Conservation (phyloP, 805 yeast genomes). For the Suhomyces pyralidae region DNA sequence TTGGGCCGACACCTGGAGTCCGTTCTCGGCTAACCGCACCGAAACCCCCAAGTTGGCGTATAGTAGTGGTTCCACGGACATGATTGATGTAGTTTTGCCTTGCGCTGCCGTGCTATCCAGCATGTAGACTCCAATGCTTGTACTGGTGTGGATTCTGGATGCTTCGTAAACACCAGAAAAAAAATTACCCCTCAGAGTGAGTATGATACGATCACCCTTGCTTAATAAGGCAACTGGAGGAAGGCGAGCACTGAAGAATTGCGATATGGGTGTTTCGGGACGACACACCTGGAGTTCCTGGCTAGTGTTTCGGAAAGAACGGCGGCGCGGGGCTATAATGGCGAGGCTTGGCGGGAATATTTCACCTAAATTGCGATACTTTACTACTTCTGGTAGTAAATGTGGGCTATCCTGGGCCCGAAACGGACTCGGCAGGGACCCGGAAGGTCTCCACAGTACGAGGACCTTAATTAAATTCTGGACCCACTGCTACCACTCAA, state of each 20-base stretch:
- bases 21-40: neutral
- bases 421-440: too few relatives aligned
- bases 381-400: too few relatives aligned
- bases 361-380: too few relatives aligned
- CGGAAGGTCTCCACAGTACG: too few relatives aligned
- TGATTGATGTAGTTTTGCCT: neutral
- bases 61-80: constrained; percentile 1
- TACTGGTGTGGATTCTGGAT: neutral
- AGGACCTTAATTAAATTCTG: too few relatives aligned
- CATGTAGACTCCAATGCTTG: neutral
- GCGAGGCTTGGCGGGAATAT: neutral
- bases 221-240: neutral
- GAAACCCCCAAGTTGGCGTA: neutral
- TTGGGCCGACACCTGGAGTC: neutral
- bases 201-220: neutral
- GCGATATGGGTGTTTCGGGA: neutral
- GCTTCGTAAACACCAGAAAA: neutral
- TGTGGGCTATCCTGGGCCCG: too few relatives aligned
- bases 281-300: neutral
- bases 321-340: neutral
- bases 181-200: neutral
- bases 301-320: neutral
- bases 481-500: too few relatives aligned
- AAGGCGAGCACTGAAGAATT: neutral
- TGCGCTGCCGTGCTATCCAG: neutral